Conservation (phyloP, 2,329 filamentous ascomycete species). For the Pyricularia sp. region DNA sequence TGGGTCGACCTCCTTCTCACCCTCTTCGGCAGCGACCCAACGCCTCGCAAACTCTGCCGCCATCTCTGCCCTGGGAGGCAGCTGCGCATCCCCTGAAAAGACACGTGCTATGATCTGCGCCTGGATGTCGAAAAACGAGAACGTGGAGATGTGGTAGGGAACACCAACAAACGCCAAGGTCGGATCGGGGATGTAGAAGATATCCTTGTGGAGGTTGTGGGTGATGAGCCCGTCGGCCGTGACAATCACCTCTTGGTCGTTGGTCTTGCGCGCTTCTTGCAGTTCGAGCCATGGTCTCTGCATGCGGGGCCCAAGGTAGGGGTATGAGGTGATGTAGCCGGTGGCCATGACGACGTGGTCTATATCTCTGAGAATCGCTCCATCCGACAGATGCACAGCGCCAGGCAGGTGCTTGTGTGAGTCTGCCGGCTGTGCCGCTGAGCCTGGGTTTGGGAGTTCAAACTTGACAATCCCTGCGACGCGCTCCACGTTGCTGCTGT, state of each 20-base stretch:
- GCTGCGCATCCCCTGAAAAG: constrained; percentile 35
- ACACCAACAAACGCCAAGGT: constrained; percentile 55
- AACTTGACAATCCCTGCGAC: constrained; percentile 42
- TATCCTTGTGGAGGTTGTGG: constrained; percentile 62
- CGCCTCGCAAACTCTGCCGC: constrained; percentile 20
- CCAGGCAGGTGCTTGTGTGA: background rate
- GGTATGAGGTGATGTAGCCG: constrained; percentile 59
- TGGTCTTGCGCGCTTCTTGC: constrained; percentile 33
- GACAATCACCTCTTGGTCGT: constrained; percentile 41
- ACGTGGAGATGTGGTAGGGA: constrained; percentile 57
- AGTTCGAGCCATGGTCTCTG: constrained; percentile 28
- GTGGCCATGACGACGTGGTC: constrained; percentile 57
- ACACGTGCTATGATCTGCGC: constrained; percentile 51
- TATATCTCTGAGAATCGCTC: constrained; percentile 40
- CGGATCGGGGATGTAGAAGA: constrained; percentile 62
- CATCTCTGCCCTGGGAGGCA: constrained; percentile 35
- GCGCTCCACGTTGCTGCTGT: constrained; percentile 30
- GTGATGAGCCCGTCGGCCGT: constrained; percentile 51
- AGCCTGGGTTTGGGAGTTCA: constrained; percentile 8
- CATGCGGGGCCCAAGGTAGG: constrained; percentile 38
- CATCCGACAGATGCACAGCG: constrained; percentile 24
- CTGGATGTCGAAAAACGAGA: constrained; percentile 63
- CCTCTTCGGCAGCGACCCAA: background rate
- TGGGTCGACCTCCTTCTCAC: background rate
- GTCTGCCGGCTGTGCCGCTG: background rate